Evolutionary conservation across 2,329 filamentous ascomycete genomes (phyloP), one percentile per base, ranked within the genome.

Genomic region (Ascochyta koolunga): DNA sequence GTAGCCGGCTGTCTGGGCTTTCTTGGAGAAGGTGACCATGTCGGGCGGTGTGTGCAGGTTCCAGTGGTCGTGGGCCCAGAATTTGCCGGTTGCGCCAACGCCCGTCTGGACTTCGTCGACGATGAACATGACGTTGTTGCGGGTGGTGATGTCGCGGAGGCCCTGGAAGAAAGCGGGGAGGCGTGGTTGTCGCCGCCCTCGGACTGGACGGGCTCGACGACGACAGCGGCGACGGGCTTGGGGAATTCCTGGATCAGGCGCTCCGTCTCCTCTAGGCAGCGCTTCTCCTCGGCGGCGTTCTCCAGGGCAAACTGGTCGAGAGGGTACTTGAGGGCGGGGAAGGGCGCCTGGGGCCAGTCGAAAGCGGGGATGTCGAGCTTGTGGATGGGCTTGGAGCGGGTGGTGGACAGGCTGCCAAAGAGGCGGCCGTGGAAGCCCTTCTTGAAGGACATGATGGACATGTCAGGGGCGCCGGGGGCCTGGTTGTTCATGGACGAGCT

Each of bases 31-130:
- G 54, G 92, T 96, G 38, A 96, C 92, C 82, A 96, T 95, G 80
- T 96, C 92, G 0, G 92, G 92, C 8, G 92, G 90, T 31, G 86
- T 79, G 43, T 82, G 71, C 37, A 96, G 83, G 75, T 89, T 83
- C 92, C 92, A 96, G 86, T 96, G 93, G 69, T 96, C 91, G 80
- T 96, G 93, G 8, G 93, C 92, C 92, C 92, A 96, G 86, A 96
- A 96, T 76, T 90, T 92, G 67, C 92, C 92, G 0, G 92, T 96
- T 33, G 93, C 91, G 66, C 93, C 93, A 22, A 96, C 88, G 73
- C 92, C 93, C 6, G 92, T 96, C 79, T 96, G 92, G 10, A 96
- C 92, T 79, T 96, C 92, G 74, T 96, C 92, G 60, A 96, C 92
- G 71, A 96, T 96, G 75, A 96, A 81, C 53, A 96, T 86, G 25